Percentiles rank a stretch among this genome's conserved stretches.
Evolutionary conservation across 495 filamentous ascomycete genomes (phyloP).

Genomic region (Terfezia boudieri): DNA sequence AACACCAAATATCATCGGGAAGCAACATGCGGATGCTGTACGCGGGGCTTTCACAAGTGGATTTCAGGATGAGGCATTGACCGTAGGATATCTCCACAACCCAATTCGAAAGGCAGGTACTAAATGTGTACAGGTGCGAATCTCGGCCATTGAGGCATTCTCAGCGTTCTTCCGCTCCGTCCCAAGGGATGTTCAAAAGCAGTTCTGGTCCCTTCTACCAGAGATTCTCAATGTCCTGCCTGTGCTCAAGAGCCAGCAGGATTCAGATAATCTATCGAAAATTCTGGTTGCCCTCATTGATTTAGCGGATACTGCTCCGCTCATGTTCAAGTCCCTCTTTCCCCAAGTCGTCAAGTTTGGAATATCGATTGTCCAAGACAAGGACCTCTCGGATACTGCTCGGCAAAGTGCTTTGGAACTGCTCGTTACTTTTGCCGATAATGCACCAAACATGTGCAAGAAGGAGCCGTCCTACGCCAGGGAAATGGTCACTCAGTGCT

Average conservation of each 20-base stretch:
- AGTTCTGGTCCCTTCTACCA: constrained; percentile 68
- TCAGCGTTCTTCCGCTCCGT: constrained; percentile 84
- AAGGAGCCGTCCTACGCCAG: constrained; percentile 75
- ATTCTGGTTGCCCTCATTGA: constrained; percentile 81
- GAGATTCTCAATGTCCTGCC: constrained; percentile 81
- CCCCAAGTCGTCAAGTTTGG: constrained; percentile 77
- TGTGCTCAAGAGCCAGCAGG: constrained; percentile 69
- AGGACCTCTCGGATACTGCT: constrained; percentile 71
- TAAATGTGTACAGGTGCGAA: constrained; percentile 36
- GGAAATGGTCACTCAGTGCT: constrained; percentile 96
- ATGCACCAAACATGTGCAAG: constrained; percentile 75
- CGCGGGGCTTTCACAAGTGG: constrained; percentile 66
- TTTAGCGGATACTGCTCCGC: constrained; percentile 68
- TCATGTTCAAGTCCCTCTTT: constrained; percentile 92
- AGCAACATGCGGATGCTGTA: constrained; percentile 74
- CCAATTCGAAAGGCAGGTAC: not conserved
- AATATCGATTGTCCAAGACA: constrained; percentile 81
- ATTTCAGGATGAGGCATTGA: constrained; percentile 68
- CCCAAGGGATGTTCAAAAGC: constrained; percentile 59
- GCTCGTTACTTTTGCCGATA: constrained; percentile 96
- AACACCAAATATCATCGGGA: constrained; percentile 89
- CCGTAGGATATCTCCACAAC: constrained; percentile 28
- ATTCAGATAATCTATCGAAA: constrained; percentile 73
- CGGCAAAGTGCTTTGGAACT: constrained; percentile 89
- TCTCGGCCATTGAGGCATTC: constrained; percentile 91